phyloP scores from a whole-genome alignment of 225 moss, liverwort and hornwort genomes.

The Bryum argenteum region DNA sequence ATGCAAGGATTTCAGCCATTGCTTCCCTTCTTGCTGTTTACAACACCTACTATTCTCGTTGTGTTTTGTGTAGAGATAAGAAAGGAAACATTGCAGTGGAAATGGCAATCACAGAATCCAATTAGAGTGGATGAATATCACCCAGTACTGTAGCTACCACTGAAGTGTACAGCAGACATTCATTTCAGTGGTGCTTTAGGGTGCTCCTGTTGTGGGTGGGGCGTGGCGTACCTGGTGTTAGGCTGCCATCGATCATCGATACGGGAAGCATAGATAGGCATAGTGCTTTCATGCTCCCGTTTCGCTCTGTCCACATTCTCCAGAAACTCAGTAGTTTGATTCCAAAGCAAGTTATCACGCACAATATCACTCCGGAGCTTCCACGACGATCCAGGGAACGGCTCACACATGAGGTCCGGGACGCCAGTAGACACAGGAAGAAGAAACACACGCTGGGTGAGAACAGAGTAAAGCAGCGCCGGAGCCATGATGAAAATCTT shows the following conservation, averaged over 20 bases:
- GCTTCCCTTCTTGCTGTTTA: too few species aligned
- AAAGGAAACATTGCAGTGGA: too few species aligned
- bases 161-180: too few species aligned
- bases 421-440: conserved; percentile 36
- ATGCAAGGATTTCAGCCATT: too few species aligned
- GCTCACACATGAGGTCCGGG: conserved; percentile 53
- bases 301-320: conserved; percentile 41
- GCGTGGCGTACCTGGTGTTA: conserved; percentile 35
- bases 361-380: conserved; percentile 24
- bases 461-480: conserved; percentile 40
- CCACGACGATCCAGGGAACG: conserved; percentile 55
- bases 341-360: conserved; percentile 25
- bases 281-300: conserved; percentile 28
- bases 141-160: too few species aligned
- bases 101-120: too few species aligned
- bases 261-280: conserved; percentile 38
- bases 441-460: conserved; percentile 50
- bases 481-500: conserved; percentile 48
- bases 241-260: conserved; percentile 50
- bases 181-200: too few species aligned
- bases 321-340: conserved; percentile 36
- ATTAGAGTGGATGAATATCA: too few species aligned
- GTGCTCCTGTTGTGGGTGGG: not conserved
- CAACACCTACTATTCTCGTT: too few species aligned
- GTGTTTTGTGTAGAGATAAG: too few species aligned